Conservation (phyloP, 192 early-diverging fungal genomes). For the Allomyces macrogynus region DNA sequence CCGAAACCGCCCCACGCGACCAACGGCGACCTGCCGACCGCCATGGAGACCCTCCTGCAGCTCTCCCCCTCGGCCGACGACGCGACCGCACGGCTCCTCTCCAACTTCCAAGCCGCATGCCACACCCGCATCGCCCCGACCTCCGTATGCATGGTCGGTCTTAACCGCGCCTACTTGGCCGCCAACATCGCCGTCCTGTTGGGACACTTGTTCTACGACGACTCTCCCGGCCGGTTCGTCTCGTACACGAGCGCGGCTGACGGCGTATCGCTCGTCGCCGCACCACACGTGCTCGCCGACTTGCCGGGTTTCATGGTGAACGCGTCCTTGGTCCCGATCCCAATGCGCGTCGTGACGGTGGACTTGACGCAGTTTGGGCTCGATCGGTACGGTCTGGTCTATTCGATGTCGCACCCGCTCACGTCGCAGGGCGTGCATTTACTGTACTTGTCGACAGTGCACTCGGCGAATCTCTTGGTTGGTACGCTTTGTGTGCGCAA, state of each 20-base stretch:
- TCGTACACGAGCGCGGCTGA: slow-evolving; percentile 43
- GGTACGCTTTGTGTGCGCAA: too few species aligned
- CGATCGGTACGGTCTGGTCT: slow-evolving; percentile 48
- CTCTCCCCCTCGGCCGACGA: slow-evolving; percentile 24
- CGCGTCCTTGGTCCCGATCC: slow-evolving; percentile 16
- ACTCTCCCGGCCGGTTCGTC: slow-evolving; percentile 31
- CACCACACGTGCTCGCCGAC: slow-evolving; percentile 28
- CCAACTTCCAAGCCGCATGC: slow-evolving; percentile 19
- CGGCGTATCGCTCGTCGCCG: slow-evolving; percentile 44
- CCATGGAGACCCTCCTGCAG: slow-evolving; percentile 15
- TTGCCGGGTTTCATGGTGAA: slow-evolving; percentile 27
- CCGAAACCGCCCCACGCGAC: slow-evolving; percentile 27
- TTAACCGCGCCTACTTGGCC: slow-evolving; percentile 1
- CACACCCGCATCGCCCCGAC: slow-evolving; percentile 6
- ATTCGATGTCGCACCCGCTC: slow-evolving; percentile 41
- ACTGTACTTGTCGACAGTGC: slow-evolving; percentile 42
- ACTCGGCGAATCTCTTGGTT: slow-evolving; percentile 45
- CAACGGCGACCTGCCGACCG: slow-evolving; percentile 19
- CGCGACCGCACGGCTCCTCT: slow-evolving; percentile 40
- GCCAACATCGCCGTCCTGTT: neutral
- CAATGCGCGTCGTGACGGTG: slow-evolving; percentile 41
- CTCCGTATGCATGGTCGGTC: too few species aligned
- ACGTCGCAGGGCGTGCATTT: slow-evolving; percentile 31
- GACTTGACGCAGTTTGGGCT: slow-evolving; percentile 20
- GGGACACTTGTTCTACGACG: slow-evolving; percentile 2